Percentiles rank a stretch among this genome's conserved stretches.
Conservation (phyloP, 495 filamentous ascomycete genomes). For the Annulohypoxylon nitens region DNA sequence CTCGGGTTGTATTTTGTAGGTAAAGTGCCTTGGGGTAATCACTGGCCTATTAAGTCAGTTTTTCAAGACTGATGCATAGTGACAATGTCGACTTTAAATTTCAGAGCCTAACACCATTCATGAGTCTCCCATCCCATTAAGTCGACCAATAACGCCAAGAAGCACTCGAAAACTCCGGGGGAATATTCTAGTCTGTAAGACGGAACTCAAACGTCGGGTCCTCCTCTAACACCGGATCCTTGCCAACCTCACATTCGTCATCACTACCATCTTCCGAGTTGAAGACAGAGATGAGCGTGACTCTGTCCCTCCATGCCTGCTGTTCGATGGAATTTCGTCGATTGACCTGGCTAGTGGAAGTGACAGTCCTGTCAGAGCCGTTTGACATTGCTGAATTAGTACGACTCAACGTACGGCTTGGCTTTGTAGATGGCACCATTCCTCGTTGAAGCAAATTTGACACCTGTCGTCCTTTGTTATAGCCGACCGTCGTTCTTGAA, state of each 20-base stretch:
- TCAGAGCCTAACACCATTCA: conserved; percentile 7
- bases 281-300: conserved; percentile 61
- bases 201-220: conserved; percentile 59
- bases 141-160: conserved; percentile 27
- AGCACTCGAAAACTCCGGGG: not conserved
- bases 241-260: conserved; percentile 48
- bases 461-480: conserved; percentile 78
- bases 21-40: not conserved
- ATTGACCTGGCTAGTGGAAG: conserved; percentile 60
- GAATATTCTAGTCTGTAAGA: conserved; percentile 49
- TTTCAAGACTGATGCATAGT: not conserved
- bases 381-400: conserved; percentile 57
- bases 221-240: conserved; percentile 42
- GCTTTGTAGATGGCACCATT: conserved; percentile 25
- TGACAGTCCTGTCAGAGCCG: conserved; percentile 64
- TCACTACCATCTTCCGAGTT: conserved; percentile 51
- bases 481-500: conserved; percentile 83
- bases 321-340: conserved; percentile 43
- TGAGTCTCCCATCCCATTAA: not conserved
- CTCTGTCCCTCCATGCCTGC: conserved; percentile 53
- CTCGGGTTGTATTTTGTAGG: not conserved
- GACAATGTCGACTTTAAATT: not conserved
- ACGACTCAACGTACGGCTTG: conserved; percentile 43
- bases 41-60: not conserved
- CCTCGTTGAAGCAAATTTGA: conserved; percentile 58